Conservation (phyloP, 2,329 filamentous ascomycete species). For the Teratosphaeria nubilosa region DNA sequence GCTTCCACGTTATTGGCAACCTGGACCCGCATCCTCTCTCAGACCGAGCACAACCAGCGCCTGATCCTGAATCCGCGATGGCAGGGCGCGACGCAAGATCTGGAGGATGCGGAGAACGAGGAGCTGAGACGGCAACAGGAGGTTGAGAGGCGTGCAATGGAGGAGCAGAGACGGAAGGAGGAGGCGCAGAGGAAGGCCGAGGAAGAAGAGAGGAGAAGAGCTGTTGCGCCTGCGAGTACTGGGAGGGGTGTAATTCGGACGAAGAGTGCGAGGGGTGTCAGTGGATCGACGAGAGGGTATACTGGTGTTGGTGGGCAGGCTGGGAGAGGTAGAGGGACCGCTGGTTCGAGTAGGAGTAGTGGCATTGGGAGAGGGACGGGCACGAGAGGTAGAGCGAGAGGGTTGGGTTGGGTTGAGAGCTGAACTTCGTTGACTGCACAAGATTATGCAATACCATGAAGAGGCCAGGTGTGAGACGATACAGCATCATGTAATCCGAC, state of each 20-base stretch:
- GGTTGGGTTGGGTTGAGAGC: neutral
- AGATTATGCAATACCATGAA: neutral
- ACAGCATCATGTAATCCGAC: neutral
- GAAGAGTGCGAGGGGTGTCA: constrained; percentile 21
- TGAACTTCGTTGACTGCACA: neutral
- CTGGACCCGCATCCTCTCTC: constrained; percentile 90
- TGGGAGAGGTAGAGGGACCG: constrained; percentile 45
- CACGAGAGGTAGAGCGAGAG: constrained; percentile 1
- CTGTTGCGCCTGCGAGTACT: constrained; percentile 36
- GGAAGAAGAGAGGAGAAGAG: constrained; percentile 45
- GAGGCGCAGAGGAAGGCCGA: constrained; percentile 44
- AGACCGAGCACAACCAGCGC: constrained; percentile 95
- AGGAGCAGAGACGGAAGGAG: constrained; percentile 69
- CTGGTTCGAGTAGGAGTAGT: constrained; percentile 29
- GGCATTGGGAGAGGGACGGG: constrained; percentile 34
- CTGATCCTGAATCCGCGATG: constrained; percentile 79
- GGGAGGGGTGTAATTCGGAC: constrained; percentile 18
- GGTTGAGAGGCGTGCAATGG: constrained; percentile 63
- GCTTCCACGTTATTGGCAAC: constrained; percentile 85
- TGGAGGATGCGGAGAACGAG: constrained; percentile 79
- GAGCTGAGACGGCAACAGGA: constrained; percentile 62
- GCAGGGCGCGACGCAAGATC: constrained; percentile 79
- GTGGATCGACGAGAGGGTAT: constrained; percentile 27
- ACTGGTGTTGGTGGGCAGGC: constrained; percentile 34
- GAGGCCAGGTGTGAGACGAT: neutral